Evolutionary conservation across 2,329 filamentous ascomycete species (phyloP), one percentile per base, ranked within the genome.

Genomic region (Calonectria pteridis): DNA sequence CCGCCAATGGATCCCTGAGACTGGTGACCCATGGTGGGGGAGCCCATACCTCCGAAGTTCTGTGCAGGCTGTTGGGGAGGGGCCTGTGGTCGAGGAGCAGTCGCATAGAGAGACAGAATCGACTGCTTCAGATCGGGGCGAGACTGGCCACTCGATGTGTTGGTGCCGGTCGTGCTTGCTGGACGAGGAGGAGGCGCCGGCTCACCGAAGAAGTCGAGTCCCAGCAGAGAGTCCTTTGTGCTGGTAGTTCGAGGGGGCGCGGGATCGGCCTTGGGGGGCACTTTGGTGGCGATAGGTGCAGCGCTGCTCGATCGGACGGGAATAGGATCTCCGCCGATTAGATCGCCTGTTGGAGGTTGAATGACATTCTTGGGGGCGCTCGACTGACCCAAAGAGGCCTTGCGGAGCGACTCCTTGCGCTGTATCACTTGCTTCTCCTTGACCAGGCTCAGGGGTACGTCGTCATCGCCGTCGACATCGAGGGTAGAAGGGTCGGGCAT

Each of bases 41-140:
- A 91, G 67, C 88, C 86, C 87, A 95, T 89, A 66, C 91, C 91
- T 23, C 93, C 92, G 79, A 96, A 94, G 0, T 89, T 88, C 16
- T 94, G 92, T 35, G 89, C 86, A 51, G 81, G 78, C 53, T 85
- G 84, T 28, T 88, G 85, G 13, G 84, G 87, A 33, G 91, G 87
- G 31, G 91, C 88, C 78, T 94, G 93, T n/a, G 94, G 92, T 81
- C 95, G 94, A 1, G 95, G 94, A 6, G 92, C 91, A 10, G 95
- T 94, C 14, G 96, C 95, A 83, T 99, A 99, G 20, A 99, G 90
- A 10, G 97, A 99, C 63, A 99, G 87, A 74, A 99, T 99, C 3
- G 96, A 98, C 84, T 98, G 96, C 86, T 99, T 99, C 73, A 99
- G 88, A 82, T 99, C 97, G 3, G 96, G 96, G 75, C 97, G 90